Percentiles rank a stretch among this genome's conserved stretches.
These are phyloP conservation scores for Gastrolobium villosum DNA, from an alignment of 306 rosid species.

Conservation along the genomic window DNA sequence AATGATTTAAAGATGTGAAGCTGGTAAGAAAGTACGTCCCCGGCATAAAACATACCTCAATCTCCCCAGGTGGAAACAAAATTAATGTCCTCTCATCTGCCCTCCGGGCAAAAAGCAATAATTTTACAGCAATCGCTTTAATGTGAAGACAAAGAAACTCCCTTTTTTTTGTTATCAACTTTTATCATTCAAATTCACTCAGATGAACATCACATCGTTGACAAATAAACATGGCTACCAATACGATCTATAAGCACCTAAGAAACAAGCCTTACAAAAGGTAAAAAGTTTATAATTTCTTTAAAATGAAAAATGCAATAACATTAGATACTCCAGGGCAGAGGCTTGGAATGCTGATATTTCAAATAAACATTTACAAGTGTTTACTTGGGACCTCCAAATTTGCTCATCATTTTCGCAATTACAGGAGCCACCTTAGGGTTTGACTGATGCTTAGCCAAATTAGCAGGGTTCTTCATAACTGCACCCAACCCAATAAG, in stretches of 20 bases:
- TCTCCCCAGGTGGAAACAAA: too few species aligned
- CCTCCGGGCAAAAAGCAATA: background rate
- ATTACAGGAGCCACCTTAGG: slow-evolving; percentile 94
- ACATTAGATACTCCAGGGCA: slow-evolving; percentile 19
- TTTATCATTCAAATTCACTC: slow-evolving; percentile 36
- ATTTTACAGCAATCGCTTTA: background rate
- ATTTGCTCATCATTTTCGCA: slow-evolving; percentile 92
- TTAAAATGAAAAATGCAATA: slow-evolving; percentile 27
- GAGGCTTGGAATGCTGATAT: slow-evolving; percentile 28
- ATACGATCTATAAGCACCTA: slow-evolving; percentile 25
- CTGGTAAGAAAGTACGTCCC: too few species aligned
- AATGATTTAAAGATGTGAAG: too few species aligned
- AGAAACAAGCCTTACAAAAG: slow-evolving; percentile 16
- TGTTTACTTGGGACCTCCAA: slow-evolving; percentile 69
- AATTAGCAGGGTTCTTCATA: slow-evolving; percentile 92
- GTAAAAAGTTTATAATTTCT: slow-evolving; percentile 12
- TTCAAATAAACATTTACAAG: slow-evolving; percentile 10
- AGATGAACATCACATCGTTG: slow-evolving; percentile 21
- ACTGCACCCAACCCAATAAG: slow-evolving; percentile 60
- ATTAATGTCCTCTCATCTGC: too few species aligned
- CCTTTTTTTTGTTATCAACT: background rate
- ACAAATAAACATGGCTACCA: slow-evolving; percentile 21
- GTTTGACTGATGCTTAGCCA: slow-evolving; percentile 86
- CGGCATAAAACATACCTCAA: too few species aligned
- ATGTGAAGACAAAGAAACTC: background rate